These are phyloP conservation scores for Shiraia sp. DNA, from an alignment of 2,329 filamentous ascomycete genomes.

Conservation along the genomic window DNA sequence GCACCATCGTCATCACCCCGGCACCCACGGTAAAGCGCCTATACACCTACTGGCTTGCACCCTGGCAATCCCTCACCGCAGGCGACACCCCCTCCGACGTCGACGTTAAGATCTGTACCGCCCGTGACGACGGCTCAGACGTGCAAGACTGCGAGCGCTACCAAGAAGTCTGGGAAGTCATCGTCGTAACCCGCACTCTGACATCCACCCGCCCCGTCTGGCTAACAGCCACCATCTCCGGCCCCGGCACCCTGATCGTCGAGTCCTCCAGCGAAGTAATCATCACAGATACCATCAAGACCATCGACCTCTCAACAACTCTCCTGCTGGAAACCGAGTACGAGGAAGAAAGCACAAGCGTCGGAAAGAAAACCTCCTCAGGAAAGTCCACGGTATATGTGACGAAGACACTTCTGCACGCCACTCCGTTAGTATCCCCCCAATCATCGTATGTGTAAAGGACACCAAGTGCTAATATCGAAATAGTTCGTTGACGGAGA, in stretches of 20 bases:
- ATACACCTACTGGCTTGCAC: conserved; percentile 51
- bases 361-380: conserved; percentile 15
- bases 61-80: conserved; percentile 49
- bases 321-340: conserved; percentile 43
- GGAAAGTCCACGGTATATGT: conserved; percentile 22
- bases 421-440: too few relatives aligned
- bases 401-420: conserved; percentile 28
- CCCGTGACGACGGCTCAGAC: conserved; percentile 31
- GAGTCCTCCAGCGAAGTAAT: conserved; percentile 44
- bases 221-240: conserved; percentile 45
- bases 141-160: conserved; percentile 46
- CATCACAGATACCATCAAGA: conserved; percentile 45
- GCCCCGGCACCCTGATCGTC: conserved; percentile 40
- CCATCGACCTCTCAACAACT: conserved; percentile 45
- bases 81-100: conserved; percentile 46
- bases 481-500: background rate
- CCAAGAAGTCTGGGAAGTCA: conserved; percentile 49
- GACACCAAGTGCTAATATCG: conserved; percentile 14
- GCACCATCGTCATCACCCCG: conserved; percentile 39
- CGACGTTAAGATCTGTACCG: conserved; percentile 48
- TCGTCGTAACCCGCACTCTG: conserved; percentile 42
- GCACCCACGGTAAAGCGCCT: conserved; percentile 44
- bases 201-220: conserved; percentile 44
- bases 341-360: conserved; percentile 40
- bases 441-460: conserved; percentile 22